These are phyloP conservation scores for Pyrenochaeta sp. DNA, from an alignment of 2,329 filamentous ascomycete genomes.

Conservation along the genomic window DNA sequence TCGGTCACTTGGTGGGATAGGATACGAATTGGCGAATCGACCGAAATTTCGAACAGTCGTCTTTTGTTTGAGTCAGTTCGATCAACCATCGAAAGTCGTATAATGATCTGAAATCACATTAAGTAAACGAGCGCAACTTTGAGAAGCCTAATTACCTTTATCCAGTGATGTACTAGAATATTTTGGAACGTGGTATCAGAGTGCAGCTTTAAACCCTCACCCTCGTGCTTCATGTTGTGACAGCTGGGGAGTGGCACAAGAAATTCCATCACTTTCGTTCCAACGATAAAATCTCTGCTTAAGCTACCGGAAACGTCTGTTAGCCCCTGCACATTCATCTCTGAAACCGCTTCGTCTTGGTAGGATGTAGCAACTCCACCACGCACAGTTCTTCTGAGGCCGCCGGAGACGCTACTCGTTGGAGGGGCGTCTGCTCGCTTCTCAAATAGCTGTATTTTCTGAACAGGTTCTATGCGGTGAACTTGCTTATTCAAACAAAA, in stretches of 20 bases:
- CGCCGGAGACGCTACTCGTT: neutral
- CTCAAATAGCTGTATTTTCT: neutral
- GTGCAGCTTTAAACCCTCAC: neutral
- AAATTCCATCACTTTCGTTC: neutral
- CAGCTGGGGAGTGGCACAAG: neutral
- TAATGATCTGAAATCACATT: neutral
- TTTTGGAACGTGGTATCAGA: neutral
- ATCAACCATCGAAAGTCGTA: neutral
- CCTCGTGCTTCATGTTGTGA: neutral
- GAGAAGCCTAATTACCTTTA: neutral
- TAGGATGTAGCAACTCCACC: too few species aligned
- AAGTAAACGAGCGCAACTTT: neutral
- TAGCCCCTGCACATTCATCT: neutral
- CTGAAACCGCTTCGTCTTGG: neutral
- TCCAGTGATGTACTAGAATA: neutral
- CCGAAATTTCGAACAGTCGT: neutral
- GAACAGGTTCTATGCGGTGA: neutral
- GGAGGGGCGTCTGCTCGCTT: neutral
- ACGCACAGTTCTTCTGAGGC: neutral
- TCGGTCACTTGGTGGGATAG: neutral
- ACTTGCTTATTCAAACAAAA: neutral
- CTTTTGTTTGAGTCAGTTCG: neutral
- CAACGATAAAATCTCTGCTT: neutral
- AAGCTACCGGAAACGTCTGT: neutral
- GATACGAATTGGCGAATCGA: slow-evolving; percentile 10